phyloP scores from a whole-genome alignment of 345 rosid genomes.

The Camelina neglecta region DNA sequence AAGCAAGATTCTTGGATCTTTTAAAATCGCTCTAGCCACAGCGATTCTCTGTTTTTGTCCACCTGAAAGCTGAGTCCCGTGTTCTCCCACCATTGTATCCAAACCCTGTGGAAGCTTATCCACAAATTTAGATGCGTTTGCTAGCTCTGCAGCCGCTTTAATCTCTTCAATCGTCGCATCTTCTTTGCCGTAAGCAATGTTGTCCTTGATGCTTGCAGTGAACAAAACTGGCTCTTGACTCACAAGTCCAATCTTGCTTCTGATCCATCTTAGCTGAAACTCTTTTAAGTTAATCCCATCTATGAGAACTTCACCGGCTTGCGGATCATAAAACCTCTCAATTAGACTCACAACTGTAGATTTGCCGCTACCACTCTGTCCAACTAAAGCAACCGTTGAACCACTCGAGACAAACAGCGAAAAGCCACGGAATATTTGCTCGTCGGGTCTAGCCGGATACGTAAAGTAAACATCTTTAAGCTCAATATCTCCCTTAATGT shows the following conservation, averaged over 20 bases:
- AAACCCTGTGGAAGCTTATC: slow-evolving; percentile 72
- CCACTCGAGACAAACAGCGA: slow-evolving; percentile 60
- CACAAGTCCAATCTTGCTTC: slow-evolving; percentile 74
- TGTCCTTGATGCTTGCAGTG: slow-evolving; percentile 60
- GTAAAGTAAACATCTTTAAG: slow-evolving; percentile 59
- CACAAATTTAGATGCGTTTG: slow-evolving; percentile 66
- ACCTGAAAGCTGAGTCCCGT: slow-evolving; percentile 78
- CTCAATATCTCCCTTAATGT: slow-evolving; percentile 59
- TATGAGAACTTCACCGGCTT: slow-evolving; percentile 57
- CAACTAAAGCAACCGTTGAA: slow-evolving; percentile 66
- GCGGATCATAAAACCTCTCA: slow-evolving; percentile 76
- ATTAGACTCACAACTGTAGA: slow-evolving; percentile 64
- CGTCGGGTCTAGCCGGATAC: slow-evolving; percentile 70
- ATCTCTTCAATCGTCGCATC: slow-evolving; percentile 60
- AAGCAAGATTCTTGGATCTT: slow-evolving; percentile 70
- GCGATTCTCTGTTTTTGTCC: slow-evolving; percentile 89
- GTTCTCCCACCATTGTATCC: slow-evolving; percentile 82
- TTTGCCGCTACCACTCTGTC: slow-evolving; percentile 77
- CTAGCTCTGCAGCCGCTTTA: slow-evolving; percentile 60
- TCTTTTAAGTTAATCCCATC: slow-evolving; percentile 62
- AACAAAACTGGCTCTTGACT: slow-evolving; percentile 78
- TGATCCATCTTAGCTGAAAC: slow-evolving; percentile 65
- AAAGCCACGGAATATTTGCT: slow-evolving; percentile 58
- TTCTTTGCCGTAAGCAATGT: slow-evolving; percentile 65
- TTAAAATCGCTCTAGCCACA: slow-evolving; percentile 70